Base-by-base conservation (phyloP, 768 basidiomycete genomes). In the Neoboletus brunneissimus region DNA sequence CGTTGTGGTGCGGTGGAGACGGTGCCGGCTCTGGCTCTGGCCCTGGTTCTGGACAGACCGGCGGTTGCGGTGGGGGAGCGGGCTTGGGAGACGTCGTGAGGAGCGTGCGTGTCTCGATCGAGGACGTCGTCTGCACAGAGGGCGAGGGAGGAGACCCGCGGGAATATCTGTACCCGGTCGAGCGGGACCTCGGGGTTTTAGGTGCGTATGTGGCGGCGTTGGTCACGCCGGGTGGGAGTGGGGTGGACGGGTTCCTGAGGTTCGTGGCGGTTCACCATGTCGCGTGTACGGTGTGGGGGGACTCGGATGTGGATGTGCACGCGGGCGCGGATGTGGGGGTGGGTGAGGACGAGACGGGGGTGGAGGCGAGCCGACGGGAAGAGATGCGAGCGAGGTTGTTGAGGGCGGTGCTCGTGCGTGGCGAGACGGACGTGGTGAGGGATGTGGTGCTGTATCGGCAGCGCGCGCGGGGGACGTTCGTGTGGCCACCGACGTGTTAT, bases 251-350 rank as follows among this genome's bases (percentile, higher is more conserved):
- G 0, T 88, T 94, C 64, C 61, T 89, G 55, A 75, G 81, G 44
- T 70, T 85, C 42, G 72, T 94, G 9, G 89, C 89, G 2, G 63
- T 92, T 15, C 91, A 94, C 64, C 93, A 95, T 64, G 69, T 94
- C 23, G 84, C 93, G 12, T 79, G 79, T 48, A 84, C 77, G 62
- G 81, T 93, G 27, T 93, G 91, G 91, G 77, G 75, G 3, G 89
- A 90, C 65, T 25, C 12, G 23, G 48, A 35, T 10, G 0, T 11
- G 23, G 15, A 23, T 16, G 25, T 10, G 16, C 9, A 11, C 10
- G 25, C 29, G 3, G 15, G 23, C 15, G 63, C 88, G 32, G 67
- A 63, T 40, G 62, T 61, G n/a, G 64, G 60, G 2, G 64, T 38
- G 4, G 50, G 40, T 2, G 53, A 38, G 2, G 62, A 49, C 6